phyloP scores from a whole-genome alignment of 202 grass and related monocot species.

The Brachypodium distachyon region DNA sequence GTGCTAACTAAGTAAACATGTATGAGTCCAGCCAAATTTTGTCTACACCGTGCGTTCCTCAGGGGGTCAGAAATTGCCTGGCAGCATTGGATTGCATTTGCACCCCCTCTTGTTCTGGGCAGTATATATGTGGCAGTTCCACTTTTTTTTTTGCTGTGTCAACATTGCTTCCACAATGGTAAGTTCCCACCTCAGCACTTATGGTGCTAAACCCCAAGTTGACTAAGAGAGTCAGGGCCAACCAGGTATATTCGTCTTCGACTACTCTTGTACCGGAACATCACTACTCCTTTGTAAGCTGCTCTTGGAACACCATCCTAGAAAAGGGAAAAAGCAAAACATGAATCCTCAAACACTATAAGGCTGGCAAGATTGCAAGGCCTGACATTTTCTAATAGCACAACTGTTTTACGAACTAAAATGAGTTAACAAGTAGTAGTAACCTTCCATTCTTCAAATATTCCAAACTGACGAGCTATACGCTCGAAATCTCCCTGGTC shows the following conservation, averaged over 20 bases:
- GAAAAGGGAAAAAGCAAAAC: not conserved
- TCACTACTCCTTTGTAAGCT: conserved; percentile 91
- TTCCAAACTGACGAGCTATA: conserved; percentile 90
- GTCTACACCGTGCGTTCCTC: not conserved
- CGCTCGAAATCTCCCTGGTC: conserved; percentile 80
- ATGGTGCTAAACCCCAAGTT: conserved; percentile 49
- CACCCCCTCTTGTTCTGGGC: not conserved
- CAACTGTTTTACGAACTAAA: not conserved
- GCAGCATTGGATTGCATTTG: not conserved
- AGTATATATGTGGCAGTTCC: not conserved
- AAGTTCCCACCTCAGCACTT: not conserved
- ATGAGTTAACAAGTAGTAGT: conserved; percentile 24
- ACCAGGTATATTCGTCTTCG: conserved; percentile 65
- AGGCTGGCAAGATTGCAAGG: not conserved
- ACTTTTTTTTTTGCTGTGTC: not conserved
- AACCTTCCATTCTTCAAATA: conserved; percentile 99
- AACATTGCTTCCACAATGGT: not conserved
- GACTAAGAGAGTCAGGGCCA: conserved; percentile 50
- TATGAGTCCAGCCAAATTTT: not conserved
- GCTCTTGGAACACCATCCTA: conserved; percentile 94
- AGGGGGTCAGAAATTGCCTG: not conserved
- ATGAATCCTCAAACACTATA: not conserved
- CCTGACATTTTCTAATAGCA: not conserved
- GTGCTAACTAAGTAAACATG: not conserved
- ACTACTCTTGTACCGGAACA: conserved; percentile 64